Percentiles rank a stretch among this genome's conserved stretches.
phyloP scores from a whole-genome alignment of 2,329 filamentous ascomycete genomes.

The Gaeumannomyces tritici region DNA sequence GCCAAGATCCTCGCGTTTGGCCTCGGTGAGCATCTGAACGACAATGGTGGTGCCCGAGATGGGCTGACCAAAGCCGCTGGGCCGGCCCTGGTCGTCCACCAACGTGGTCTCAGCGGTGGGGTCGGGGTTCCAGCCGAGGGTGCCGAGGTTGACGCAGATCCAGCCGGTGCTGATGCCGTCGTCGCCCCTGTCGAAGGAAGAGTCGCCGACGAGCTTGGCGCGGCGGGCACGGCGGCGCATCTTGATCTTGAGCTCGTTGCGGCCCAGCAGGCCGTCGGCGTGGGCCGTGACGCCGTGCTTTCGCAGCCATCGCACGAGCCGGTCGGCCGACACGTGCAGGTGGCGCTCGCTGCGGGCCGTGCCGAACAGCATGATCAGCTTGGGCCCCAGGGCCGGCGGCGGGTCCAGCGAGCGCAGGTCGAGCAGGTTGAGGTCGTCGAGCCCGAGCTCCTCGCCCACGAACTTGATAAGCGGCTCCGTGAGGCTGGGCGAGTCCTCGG shows the following conservation, averaged over 20 bases:
- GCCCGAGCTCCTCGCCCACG: conserved; percentile 72
- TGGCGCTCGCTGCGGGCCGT: conserved; percentile 90
- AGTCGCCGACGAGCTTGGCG: conserved; percentile 69
- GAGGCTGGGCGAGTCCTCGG: conserved; percentile 60
- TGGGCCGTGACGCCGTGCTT: conserved; percentile 64
- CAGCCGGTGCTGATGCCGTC: conserved; percentile 89
- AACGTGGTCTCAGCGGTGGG: conserved; percentile 30
- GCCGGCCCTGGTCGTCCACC: conserved; percentile 39
- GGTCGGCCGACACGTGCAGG: conserved; percentile 80
- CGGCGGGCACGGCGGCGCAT: conserved; percentile 70
- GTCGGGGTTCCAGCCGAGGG: conserved; percentile 39
- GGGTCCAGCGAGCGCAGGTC: conserved; percentile 81
- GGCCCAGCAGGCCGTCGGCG: conserved; percentile 80
- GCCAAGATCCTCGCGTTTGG: conserved; percentile 39
- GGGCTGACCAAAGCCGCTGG: conserved; percentile 66
- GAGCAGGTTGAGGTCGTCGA: conserved; percentile 71
- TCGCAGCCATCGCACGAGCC: conserved; percentile 79
- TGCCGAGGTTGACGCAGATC: conserved; percentile 88
- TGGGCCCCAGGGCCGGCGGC: conserved; percentile 76
- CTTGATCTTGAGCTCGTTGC: conserved; percentile 86
- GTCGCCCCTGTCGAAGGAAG: conserved; percentile 47
- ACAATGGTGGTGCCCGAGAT: conserved; percentile 41
- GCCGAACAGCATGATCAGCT: conserved; percentile 85
- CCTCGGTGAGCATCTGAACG: conserved; percentile 48
- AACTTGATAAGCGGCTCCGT: conserved; percentile 66